phyloP scores from a whole-genome alignment of 2,329 filamentous ascomycete species.

The Cladophialophora exuberans region DNA sequence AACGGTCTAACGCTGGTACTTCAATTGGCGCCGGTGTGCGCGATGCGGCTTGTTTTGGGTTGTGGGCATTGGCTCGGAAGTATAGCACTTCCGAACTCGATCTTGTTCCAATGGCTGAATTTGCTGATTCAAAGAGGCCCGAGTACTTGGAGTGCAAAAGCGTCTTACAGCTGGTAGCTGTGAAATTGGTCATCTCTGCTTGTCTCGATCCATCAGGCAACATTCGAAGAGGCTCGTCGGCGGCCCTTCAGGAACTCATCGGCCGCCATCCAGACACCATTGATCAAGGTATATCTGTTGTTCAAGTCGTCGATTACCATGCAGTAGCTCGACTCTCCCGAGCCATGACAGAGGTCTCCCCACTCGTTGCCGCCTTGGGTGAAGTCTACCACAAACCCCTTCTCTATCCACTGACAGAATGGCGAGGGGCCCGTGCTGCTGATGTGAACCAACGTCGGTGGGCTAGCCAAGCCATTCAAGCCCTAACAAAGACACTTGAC shows the following conservation, averaged over 20 bases:
- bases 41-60: conserved; percentile 93
- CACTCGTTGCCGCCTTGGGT: conserved; percentile 68
- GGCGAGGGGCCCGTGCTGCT: conserved; percentile 84
- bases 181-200: conserved; percentile 77
- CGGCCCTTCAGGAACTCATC: conserved; percentile 90
- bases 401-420: conserved; percentile 72
- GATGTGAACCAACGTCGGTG: conserved; percentile 74
- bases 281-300: conserved; percentile 76
- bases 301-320: conserved; percentile 92
- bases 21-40: conserved; percentile 88
- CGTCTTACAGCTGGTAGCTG: conserved; percentile 76
- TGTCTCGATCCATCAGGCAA: conserved; percentile 91
- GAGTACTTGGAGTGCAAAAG: conserved; percentile 27
- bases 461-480: conserved; percentile 71
- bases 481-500: conserved; percentile 37
- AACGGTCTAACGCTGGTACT: conserved; percentile 80
- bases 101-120: conserved; percentile 35
- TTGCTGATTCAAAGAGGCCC: conserved; percentile 9
- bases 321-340: conserved; percentile 83
- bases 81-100: conserved; percentile 81
- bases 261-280: conserved; percentile 89
- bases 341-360: conserved; percentile 77
- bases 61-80: conserved; percentile 88
- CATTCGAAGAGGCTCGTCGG: conserved; percentile 88
- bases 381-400: conserved; percentile 68